These are phyloP conservation scores for Leccinum pallidistipes DNA, from an alignment of 1,284 basidiomycete species.

Conservation along the genomic window DNA sequence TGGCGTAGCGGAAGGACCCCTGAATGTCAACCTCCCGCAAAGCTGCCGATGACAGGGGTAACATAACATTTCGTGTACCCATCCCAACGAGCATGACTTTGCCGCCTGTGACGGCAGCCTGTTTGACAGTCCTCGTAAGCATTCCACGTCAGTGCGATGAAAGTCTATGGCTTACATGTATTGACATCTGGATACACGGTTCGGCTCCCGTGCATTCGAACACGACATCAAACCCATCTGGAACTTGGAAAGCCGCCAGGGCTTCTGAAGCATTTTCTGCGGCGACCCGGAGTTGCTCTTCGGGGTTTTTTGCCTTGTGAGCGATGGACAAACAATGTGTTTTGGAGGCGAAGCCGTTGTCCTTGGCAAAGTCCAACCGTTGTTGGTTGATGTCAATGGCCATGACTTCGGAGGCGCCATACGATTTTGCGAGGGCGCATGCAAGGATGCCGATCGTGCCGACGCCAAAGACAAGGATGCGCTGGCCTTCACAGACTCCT, in stretches of 20 bases:
- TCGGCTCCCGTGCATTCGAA: conserved; percentile 97
- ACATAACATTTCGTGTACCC: conserved; percentile 81
- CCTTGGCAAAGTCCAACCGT: conserved; percentile 75
- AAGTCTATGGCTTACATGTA: conserved; percentile 60
- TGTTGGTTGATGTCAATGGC: conserved; percentile 85
- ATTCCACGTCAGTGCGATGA: conserved; percentile 8
- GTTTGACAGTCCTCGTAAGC: conserved; percentile 19
- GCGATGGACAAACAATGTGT: conserved; percentile 63
- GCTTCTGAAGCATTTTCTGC: conserved; percentile 58
- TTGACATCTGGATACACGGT: conserved; percentile 84
- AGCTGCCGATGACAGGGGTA: conserved; percentile 84
- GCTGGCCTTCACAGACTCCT: conserved; percentile 55
- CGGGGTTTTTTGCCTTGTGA: conserved; percentile 50
- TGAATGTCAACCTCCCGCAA: conserved; percentile 91
- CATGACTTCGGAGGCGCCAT: conserved; percentile 70
- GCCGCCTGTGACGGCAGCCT: conserved; percentile 83
- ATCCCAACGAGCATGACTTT: conserved; percentile 94
- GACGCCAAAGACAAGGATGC: conserved; percentile 87
- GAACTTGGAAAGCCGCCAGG: conserved; percentile 57
- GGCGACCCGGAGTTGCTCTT: conserved; percentile 67
- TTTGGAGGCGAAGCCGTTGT: conserved; percentile 75
- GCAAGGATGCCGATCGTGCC: conserved; percentile 92
- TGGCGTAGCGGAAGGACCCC: conserved; percentile 88
- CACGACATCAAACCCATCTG: conserved; percentile 87
- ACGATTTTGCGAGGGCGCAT: conserved; percentile 72